phyloP scores from a whole-genome alignment of 306 rosid species.

The Rosa persica region DNA sequence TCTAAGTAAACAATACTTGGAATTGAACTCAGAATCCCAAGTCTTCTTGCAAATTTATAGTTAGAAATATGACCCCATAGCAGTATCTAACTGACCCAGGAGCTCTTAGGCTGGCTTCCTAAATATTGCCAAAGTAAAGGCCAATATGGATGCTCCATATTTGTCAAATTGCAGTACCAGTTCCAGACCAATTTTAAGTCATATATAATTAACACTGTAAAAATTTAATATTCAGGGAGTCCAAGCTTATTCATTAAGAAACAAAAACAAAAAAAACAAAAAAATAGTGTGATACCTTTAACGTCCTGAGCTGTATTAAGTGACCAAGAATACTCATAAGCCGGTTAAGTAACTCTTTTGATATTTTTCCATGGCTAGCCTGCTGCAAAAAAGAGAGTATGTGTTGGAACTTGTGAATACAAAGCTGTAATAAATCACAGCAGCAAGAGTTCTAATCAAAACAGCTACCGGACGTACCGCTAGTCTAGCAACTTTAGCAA shows the following conservation, averaged over 20 bases:
- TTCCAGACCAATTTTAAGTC: slow-evolving; percentile 7
- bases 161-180: background rate
- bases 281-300: slow-evolving; percentile 57
- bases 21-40: background rate
- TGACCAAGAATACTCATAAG: slow-evolving; percentile 97
- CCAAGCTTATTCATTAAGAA: slow-evolving; percentile 8
- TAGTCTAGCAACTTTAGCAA: slow-evolving; percentile 96
- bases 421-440: slow-evolving; percentile 3
- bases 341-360: slow-evolving; percentile 84
- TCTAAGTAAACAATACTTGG: slow-evolving; percentile 11
- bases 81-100: background rate
- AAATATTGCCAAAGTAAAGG: background rate
- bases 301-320: slow-evolving; percentile 92
- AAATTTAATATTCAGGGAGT: slow-evolving; percentile 20
- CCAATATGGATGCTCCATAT: slow-evolving; percentile 2
- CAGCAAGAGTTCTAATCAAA: slow-evolving; percentile 24
- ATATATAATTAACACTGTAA: slow-evolving; percentile 8
- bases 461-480: slow-evolving; percentile 54
- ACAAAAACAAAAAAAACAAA: background rate
- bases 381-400: slow-evolving; percentile 47
- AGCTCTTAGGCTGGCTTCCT: slow-evolving; percentile 2
- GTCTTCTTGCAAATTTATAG: background rate
- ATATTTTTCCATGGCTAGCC: slow-evolving; percentile 92
- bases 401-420: background rate
- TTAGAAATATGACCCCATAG: background rate